These are phyloP conservation scores for Tolypocladium inflatum DNA, from an alignment of 2,329 filamentous ascomycete species.

Conservation along the genomic window DNA sequence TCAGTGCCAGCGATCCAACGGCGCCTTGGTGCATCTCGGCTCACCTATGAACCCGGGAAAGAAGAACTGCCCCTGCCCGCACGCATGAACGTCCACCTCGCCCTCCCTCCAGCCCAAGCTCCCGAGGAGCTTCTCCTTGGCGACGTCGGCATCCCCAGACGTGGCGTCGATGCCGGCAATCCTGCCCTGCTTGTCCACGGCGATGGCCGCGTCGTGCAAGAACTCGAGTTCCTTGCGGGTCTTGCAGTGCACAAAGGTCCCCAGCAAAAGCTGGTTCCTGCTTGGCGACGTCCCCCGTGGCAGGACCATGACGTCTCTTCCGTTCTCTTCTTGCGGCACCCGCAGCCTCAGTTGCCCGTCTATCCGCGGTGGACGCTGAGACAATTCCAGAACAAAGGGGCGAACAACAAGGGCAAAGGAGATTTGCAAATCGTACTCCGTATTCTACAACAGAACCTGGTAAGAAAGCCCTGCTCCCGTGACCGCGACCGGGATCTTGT, in stretches of 20 bases:
- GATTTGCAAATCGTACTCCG: too few species aligned
- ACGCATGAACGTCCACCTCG: conserved; percentile 26
- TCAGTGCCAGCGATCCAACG: background rate
- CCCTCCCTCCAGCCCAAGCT: conserved; percentile 33
- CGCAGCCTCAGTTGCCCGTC: background rate
- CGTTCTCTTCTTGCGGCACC: background rate
- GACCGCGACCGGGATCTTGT: background rate
- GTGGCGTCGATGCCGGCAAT: conserved; percentile 38
- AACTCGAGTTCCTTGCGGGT: conserved; percentile 38
- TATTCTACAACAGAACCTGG: background rate
- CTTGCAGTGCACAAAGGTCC: conserved; percentile 46
- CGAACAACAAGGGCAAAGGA: too few species aligned
- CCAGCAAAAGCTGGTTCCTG: conserved; percentile 39
- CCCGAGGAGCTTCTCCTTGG: conserved; percentile 23
- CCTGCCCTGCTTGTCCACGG: conserved; percentile 37
- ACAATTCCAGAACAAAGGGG: background rate
- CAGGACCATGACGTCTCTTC: conserved; percentile 1
- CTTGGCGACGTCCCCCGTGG: conserved; percentile 6
- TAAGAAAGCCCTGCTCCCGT: background rate
- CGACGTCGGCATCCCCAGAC: conserved; percentile 18
- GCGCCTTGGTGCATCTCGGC: background rate
- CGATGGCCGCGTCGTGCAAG: conserved; percentile 39
- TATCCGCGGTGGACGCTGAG: background rate
- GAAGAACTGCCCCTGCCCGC: conserved; percentile 56
- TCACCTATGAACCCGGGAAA: conserved; percentile 75